A percentile compares a stretch with the other conserved stretches of the same genome.
phyloP scores from a whole-genome alignment of 1,139 yeast genomes.

The Tardiomyces depauwii region DNA sequence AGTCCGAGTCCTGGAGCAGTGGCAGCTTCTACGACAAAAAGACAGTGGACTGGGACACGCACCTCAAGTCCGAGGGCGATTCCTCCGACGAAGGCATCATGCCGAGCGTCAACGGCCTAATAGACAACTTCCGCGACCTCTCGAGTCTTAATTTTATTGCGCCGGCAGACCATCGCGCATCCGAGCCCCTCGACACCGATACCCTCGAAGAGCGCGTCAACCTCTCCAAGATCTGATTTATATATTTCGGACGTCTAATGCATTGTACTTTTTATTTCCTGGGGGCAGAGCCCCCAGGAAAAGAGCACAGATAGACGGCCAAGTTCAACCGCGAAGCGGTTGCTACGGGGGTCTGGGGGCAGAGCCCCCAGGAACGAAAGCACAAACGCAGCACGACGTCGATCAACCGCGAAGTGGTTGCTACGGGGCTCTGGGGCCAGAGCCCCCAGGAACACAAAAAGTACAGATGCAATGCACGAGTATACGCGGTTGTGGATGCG shows the following conservation, averaged over 20 bases:
- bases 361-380: no score
- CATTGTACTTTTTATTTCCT: no score
- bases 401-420: no score
- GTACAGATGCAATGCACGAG: no score
- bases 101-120: slow-evolving; percentile 15
- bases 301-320: no score
- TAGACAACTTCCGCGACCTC: slow-evolving; percentile 16
- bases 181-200: neutral
- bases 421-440: no score
- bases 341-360: no score
- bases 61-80: slow-evolving; percentile 14
- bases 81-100: slow-evolving; percentile 20
- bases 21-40: neutral
- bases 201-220: neutral
- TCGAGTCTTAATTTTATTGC: slow-evolving; percentile 8
- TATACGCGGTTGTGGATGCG: neutral
- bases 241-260: no score
- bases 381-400: no score
- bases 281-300: no score
- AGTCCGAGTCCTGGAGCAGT: neutral
- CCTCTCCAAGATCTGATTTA: neutral
- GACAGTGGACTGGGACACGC: slow-evolving; percentile 15
- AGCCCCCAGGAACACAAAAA: no score
- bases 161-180: neutral
- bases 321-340: no score